phyloP scores from a whole-genome alignment of 371 early-diverging fungal genomes.

The Basidiobolus meristosporus region DNA sequence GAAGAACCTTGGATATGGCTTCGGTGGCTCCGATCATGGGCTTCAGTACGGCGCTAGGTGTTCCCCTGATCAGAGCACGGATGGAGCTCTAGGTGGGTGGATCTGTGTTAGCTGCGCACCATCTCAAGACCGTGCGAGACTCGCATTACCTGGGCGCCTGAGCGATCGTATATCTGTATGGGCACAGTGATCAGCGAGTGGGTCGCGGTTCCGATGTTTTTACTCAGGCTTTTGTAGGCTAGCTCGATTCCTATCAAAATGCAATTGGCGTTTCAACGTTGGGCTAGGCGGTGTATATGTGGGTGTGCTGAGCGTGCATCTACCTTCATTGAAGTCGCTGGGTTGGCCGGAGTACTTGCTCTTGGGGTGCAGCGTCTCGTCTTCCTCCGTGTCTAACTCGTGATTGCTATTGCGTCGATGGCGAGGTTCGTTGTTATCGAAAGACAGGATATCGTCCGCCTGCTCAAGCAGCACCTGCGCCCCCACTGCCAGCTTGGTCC shows the following conservation, averaged over 20 bases:
- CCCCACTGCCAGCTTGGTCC: slow-evolving; percentile 74
- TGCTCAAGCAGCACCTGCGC: slow-evolving; percentile 80
- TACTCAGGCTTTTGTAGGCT: slow-evolving; percentile 57
- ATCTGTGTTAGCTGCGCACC: not conserved
- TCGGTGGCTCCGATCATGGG: slow-evolving; percentile 93
- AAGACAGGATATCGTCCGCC: slow-evolving; percentile 51
- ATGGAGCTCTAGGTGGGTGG: slow-evolving; percentile 24
- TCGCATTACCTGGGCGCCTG: slow-evolving; percentile 18
- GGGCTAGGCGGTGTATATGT: not conserved
- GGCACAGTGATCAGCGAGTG: slow-evolving; percentile 83
- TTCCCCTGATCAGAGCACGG: slow-evolving; percentile 67
- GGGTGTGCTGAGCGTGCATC: too few species aligned
- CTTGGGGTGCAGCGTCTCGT: too few species aligned
- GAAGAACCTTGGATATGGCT: slow-evolving; percentile 77
- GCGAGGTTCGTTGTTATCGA: not conserved
- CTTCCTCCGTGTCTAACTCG: slow-evolving; percentile 2
- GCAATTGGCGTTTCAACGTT: too few species aligned
- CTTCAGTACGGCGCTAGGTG: slow-evolving; percentile 84
- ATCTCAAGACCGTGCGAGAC: not conserved
- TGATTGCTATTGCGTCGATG: slow-evolving; percentile 1
- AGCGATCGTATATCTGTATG: slow-evolving; percentile 52
- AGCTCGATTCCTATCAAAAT: slow-evolving; percentile 34
- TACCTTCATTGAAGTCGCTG: slow-evolving; percentile 55
- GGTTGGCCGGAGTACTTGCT: slow-evolving; percentile 79
- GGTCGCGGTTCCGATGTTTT: slow-evolving; percentile 60